Percentiles rank a stretch among this genome's conserved stretches.
Evolutionary conservation across 768 basidiomycete genomes (phyloP).

Genomic region (Hemileccinum impolitum): DNA sequence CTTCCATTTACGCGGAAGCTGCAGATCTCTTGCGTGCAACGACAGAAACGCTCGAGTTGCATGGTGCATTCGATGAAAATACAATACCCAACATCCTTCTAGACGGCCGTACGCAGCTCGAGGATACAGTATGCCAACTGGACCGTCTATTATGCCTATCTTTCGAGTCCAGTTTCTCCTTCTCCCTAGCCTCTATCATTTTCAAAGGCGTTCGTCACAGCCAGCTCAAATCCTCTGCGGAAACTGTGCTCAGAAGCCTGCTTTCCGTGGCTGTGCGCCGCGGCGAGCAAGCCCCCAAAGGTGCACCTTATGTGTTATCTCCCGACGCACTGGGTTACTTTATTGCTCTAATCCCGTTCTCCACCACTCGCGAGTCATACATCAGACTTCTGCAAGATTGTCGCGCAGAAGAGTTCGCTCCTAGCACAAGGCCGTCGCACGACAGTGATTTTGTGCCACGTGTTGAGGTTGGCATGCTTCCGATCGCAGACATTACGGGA

Average conservation of each 20-base stretch:
- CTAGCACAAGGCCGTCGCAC: constrained; percentile 35
- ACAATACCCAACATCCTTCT: constrained; percentile 58
- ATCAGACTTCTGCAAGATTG: constrained; percentile 62
- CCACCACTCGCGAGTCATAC: constrained; percentile 54
- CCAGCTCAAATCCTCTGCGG: constrained; percentile 57
- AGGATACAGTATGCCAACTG: constrained; percentile 66
- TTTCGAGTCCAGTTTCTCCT: constrained; percentile 76
- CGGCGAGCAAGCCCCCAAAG: constrained; percentile 35
- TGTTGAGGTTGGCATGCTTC: constrained; percentile 56
- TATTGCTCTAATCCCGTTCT: constrained; percentile 70
- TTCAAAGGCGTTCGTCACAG: constrained; percentile 83
- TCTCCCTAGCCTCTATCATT: constrained; percentile 76
- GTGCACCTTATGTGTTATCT: constrained; percentile 42
- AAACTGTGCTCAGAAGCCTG: constrained; percentile 58
- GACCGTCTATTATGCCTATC: constrained; percentile 72
- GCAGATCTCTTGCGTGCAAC: constrained; percentile 62
- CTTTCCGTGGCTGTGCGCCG: constrained; percentile 57
- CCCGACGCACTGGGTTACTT: constrained; percentile 74
- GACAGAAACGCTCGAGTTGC: constrained; percentile 58
- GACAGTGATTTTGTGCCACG: constrained; percentile 48
- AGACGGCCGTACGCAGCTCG: constrained; percentile 59
- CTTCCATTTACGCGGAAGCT: constrained; percentile 67
- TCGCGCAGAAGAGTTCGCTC: constrained; percentile 47
- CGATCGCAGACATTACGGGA: constrained; percentile 54
- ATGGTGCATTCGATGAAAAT: constrained; percentile 52